These are phyloP conservation scores for Poa annua DNA, from an alignment of 176 grass and related monocot genomes.

Conservation along the genomic window DNA sequence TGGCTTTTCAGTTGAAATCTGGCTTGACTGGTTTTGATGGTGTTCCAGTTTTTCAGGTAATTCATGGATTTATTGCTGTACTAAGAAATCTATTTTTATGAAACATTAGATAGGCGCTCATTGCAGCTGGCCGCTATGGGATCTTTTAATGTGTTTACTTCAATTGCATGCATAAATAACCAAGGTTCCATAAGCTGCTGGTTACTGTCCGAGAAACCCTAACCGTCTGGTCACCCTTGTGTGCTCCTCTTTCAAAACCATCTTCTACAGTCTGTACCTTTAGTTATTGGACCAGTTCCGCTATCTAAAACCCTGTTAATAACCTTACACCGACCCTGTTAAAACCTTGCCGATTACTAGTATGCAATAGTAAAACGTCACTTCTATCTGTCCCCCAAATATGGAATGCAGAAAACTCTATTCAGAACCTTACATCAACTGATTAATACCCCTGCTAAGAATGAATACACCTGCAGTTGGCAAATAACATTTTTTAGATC, in stretches of 20 bases:
- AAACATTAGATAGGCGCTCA: constrained; percentile 9
- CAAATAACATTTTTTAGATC: background rate
- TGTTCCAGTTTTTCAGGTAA: constrained; percentile 98
- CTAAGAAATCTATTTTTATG: constrained; percentile 12
- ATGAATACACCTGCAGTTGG: background rate
- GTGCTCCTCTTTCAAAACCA: background rate
- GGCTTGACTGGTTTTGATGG: constrained; percentile 89
- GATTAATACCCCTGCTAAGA: background rate
- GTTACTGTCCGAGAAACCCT: background rate
- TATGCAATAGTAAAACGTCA: background rate
- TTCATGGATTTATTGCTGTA: constrained; percentile 1
- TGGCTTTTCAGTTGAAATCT: constrained; percentile 80
- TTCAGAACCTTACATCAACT: background rate
- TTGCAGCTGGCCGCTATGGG: background rate
- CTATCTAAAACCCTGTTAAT: background rate
- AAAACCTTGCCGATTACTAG: background rate
- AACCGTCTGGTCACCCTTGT: background rate
- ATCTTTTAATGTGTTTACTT: constrained; percentile 15
- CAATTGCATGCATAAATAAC: constrained; percentile 19
- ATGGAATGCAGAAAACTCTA: background rate
- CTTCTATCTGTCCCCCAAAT: background rate
- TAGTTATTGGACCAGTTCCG: background rate
- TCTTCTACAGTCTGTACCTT: background rate
- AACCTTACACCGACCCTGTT: too few relatives aligned
- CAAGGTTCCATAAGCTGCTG: background rate